Evolutionary conservation across 306 rosid genomes (phyloP), one percentile per base, ranked within the genome.

Genomic region (Begonia fuchsioides): DNA sequence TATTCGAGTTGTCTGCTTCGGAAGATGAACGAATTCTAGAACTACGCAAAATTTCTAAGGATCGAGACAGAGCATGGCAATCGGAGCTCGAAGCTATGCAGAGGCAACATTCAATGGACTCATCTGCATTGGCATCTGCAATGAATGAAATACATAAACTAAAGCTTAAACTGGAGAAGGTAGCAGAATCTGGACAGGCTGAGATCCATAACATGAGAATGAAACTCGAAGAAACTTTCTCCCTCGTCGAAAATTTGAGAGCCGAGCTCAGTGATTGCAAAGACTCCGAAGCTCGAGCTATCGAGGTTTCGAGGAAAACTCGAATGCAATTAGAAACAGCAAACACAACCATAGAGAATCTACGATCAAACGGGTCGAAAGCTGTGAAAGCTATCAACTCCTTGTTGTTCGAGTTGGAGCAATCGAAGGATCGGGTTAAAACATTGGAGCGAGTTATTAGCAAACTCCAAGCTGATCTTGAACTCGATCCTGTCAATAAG

Each of bases 21-120:
- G 96, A 86, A 66, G 94, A 86, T 17, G 81, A 57, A 16, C 78
- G 96, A 49, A 68, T 86, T 57, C 74, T 65, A 64, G 94, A 86
- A 61, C 93, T 88, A 14, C 75, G 78, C 12, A 71, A 71, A 59
- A 62, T 80, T 47, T 88, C 96, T 11, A 94, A 83, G 53, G 96
- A 83, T 51, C 83, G 96, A 2, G 96, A 88, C 64, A 66, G 83
- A 64, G 95, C 72, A n/a, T 88, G 96, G 96, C 82, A 88, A 49
- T 88, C 93, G 40, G 96, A 88, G 58, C 86, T 88, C 2, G 83
- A 78, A 74, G 96, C 95, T 46, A 74, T 88, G 54, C 94, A 74
- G 63, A 75, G 74, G 60, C 96, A 88, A 68, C 93, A 86, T 45
- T 70, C 87, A 39, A 80, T 83, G 96, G 96, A 88, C 57, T 80